Evolutionary conservation across 257 asterid genomes (phyloP).

Genomic region (Nicotiana sylvestris): DNA sequence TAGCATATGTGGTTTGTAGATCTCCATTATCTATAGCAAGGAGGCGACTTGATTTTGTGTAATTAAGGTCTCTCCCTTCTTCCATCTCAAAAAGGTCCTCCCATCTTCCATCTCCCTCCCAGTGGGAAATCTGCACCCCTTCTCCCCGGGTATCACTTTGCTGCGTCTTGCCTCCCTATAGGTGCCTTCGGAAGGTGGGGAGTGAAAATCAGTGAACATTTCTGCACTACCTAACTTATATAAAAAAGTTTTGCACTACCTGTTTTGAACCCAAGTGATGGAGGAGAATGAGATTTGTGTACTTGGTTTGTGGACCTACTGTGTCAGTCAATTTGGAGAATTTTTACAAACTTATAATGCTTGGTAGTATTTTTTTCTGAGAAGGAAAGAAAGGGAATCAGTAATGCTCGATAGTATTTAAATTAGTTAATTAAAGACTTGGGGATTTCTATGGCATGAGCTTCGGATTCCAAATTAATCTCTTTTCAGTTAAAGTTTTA

Average conservation of each 20-base stretch:
- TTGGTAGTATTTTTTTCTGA: background rate
- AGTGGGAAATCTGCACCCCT: background rate
- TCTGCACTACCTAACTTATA: background rate
- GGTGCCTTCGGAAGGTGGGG: background rate
- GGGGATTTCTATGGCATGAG: background rate
- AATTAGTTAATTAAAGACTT: background rate
- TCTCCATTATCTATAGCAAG: background rate
- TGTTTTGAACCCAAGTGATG: background rate
- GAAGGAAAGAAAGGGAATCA: too few relatives aligned
- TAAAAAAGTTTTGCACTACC: background rate
- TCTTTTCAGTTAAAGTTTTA: background rate
- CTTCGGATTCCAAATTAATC: background rate
- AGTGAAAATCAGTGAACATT: background rate
- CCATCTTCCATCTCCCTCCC: background rate
- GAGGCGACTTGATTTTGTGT: background rate
- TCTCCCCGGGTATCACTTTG: background rate
- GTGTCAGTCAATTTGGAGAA: background rate
- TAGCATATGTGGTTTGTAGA: background rate
- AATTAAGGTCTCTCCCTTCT: background rate
- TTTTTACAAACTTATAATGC: background rate
- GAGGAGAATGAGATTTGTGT: background rate
- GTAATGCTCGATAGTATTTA: background rate
- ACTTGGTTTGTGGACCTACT: too few relatives aligned
- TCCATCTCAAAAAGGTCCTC: background rate
- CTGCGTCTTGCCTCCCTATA: background rate